These are phyloP conservation scores for Pulveroboletus sp. DNA, from an alignment of 768 basidiomycete genomes.

Conservation along the genomic window DNA sequence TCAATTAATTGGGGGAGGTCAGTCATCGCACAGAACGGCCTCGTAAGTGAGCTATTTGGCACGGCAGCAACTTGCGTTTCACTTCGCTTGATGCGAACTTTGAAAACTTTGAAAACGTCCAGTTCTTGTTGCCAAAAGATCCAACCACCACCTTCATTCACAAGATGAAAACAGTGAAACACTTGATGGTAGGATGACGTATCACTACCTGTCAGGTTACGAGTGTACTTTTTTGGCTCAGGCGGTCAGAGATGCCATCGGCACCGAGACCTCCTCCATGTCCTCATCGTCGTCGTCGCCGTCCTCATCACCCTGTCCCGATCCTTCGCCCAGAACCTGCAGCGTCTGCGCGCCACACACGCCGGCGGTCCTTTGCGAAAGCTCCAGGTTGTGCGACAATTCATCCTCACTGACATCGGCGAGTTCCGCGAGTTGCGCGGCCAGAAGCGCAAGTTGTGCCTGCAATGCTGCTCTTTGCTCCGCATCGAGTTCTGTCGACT, in stretches of 20 bases:
- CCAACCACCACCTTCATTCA: background rate
- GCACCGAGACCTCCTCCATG: slow-evolving; percentile 28
- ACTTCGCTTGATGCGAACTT: background rate
- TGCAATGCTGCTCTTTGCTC: slow-evolving; percentile 63
- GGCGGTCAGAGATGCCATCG: slow-evolving; percentile 12
- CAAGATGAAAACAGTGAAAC: background rate
- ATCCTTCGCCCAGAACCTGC: slow-evolving; percentile 1
- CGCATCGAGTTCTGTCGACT: slow-evolving; percentile 30
- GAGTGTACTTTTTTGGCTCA: slow-evolving; percentile 2
- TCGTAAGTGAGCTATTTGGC: background rate
- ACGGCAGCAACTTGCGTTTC: too few relatives aligned
- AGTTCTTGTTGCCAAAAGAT: background rate
- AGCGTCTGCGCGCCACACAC: background rate
- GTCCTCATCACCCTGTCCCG: slow-evolving; percentile 6
- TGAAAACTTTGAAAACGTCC: background rate
- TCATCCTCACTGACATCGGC: slow-evolving; percentile 39
- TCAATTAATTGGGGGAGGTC: background rate
- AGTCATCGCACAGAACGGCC: too few relatives aligned
- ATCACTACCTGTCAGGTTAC: background rate
- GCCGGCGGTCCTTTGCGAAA: background rate
- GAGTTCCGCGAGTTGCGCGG: slow-evolving; percentile 67
- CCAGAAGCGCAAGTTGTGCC: slow-evolving; percentile 66
- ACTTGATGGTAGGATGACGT: background rate
- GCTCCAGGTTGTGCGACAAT: slow-evolving; percentile 26
- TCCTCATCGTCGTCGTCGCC: slow-evolving; percentile 21